Evolutionary conservation across 2,329 filamentous ascomycete species (phyloP), one percentile per base, ranked within the genome.

Genomic region (Zasmidium angulare): DNA sequence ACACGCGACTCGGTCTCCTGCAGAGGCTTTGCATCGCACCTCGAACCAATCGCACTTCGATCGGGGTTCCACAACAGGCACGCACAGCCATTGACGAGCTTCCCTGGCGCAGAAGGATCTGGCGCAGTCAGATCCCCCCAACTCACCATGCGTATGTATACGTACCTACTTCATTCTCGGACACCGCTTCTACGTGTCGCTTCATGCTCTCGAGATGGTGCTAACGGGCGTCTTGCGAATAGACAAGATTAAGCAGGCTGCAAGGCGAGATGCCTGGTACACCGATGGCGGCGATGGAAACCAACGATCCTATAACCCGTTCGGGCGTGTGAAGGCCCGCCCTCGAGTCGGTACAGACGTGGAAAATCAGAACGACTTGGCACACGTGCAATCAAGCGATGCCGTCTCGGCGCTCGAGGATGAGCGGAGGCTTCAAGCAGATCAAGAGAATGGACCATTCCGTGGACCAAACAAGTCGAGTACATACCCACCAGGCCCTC

Each of bases 191-290:
- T 11, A 17, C 22, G 22, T n/a, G 26, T 50, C 23, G 12, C 6
- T 6, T 21, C 17, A 14, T 48, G 20, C 9, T 24, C 20, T 24
- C 26, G 50, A 22, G n/a, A 54, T 43, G 22, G 19, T 55, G 29
- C 63, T 64, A 46, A 63, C 54, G 24, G 36, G 55, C 26, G 56
- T 56, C 48, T 57, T 50, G 24, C 46, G 49, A 17, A 17, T 60
- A 67, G 66, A 68, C 58, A 63, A 63, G 31, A 71, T 72, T 63
- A 71, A 71, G 56, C 60, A 62, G 12, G 58, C 62, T n/a, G 70
- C 70, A 43, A 63, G 69, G 48, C 57, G 62, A 17, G 58, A 64
- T 20, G 70, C 69, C 14, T 72, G 70, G 69, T 72, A 69, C 58
- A 51, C 62, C 55, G 63, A 67, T 53, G 51, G 66, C 48, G 50